Conservation (phyloP, 2,329 filamentous ascomycete genomes). For the Proliferodiscus dingleyae region DNA sequence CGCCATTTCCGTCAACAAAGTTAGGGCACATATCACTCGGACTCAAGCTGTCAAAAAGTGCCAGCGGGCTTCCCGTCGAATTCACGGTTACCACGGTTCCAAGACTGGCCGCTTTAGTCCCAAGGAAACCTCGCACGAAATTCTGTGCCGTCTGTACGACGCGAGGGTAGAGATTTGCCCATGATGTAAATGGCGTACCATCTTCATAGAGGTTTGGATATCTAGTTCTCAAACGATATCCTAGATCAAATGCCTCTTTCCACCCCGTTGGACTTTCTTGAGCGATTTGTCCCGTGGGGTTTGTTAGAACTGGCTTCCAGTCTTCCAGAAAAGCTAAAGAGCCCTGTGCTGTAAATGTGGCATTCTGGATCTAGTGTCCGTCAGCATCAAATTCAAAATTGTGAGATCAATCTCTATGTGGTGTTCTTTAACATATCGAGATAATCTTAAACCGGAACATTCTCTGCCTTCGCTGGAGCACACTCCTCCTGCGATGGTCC, state of each 20-base stretch:
- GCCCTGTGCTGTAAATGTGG: constrained; percentile 48
- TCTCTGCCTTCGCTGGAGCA: no score
- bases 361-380: constrained; percentile 43
- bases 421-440: no score
- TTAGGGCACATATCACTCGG: constrained; percentile 59
- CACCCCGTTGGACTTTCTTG: constrained; percentile 57
- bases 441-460: no score
- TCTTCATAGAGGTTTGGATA: constrained; percentile 46
- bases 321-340: constrained; percentile 50
- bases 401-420: no score
- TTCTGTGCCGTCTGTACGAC: constrained; percentile 58
- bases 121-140: constrained; percentile 58
- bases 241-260: constrained; percentile 55
- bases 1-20: constrained; percentile 50
- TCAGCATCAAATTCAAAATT: constrained; percentile 5
- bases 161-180: constrained; percentile 62
- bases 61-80: constrained; percentile 43
- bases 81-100: constrained; percentile 57
- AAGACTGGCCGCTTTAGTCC: constrained; percentile 46
- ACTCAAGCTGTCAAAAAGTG: constrained; percentile 57
- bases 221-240: constrained; percentile 45
- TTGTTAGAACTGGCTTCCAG: constrained; percentile 54
- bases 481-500: no score
- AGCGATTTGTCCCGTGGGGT: constrained; percentile 51
- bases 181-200: constrained; percentile 48